Evolutionary conservation across 495 filamentous ascomycete species (phyloP), one percentile per base, ranked within the genome.

Genomic region (Neurospora tetraspora): DNA sequence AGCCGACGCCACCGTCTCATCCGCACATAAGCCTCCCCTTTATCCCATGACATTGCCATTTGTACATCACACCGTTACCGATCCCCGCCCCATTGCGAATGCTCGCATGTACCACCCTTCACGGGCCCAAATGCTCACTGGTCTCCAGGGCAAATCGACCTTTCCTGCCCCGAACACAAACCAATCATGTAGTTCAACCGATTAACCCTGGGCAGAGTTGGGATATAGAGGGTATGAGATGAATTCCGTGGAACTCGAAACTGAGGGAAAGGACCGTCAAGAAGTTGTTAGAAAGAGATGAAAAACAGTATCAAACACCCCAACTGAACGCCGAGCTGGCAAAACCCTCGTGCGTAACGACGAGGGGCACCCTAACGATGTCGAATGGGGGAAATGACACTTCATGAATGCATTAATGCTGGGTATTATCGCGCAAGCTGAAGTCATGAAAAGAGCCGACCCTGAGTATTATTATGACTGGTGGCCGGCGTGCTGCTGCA

Each of bases 401-500:
- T 80, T 81, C 81, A 81, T 80, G 73, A 81, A 82, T 84, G 82
- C 82, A 83, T 85, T 85, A 85, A 77, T 82, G 82, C 78, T 81
- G 82, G 84, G 84, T 84, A 85, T 85, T 82, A 80, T 78, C 77
- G 81, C 79, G 81, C 69, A 78, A 77, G 81, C 74, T 76, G 76
- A 80, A 79, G 76, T 78, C 72, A 74, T 74, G 75, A 70, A 71
- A 59, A 70, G 73, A 77, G 69, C 71, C 39, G 71, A 73, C 40
- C 68, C 53, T 65, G 53, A 65, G 72, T 6, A 69, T 68, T 18
- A 70, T 74, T 83, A 86, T 80, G 84, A 82, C 81, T 86, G 84
- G 76, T 88, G 86, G 9, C 86, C 83, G 69, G 85, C 80, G 78
- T 88, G 86, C 77, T 87, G 85, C 69, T 86, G 82, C 78, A 89